phyloP scores from a whole-genome alignment of 257 asterid species.

The Rauvolfia tetraphylla region DNA sequence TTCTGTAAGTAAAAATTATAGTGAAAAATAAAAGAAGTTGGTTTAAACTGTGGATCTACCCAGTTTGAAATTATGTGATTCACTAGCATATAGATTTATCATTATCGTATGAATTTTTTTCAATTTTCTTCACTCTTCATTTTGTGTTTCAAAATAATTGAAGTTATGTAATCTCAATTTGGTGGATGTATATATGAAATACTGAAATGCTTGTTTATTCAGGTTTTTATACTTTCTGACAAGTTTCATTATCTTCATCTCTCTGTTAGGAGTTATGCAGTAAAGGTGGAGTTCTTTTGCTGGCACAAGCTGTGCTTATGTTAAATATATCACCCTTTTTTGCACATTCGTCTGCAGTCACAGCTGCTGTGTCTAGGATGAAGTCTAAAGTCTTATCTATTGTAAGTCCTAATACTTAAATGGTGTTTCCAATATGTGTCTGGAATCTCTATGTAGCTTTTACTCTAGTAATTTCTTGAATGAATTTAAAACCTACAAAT shows the following conservation, averaged over 20 bases:
- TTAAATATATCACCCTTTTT: slow-evolving; percentile 46
- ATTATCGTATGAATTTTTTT: neutral
- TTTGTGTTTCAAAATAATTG: neutral
- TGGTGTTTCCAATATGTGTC: neutral
- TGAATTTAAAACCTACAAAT: slow-evolving; percentile 12
- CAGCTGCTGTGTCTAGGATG: slow-evolving; percentile 71
- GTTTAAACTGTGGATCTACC: neutral
- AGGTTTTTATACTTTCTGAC: slow-evolving; percentile 19
- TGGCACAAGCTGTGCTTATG: slow-evolving; percentile 68
- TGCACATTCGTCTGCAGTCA: slow-evolving; percentile 33
- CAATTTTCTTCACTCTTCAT: neutral
- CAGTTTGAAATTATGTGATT: slow-evolving; percentile 1
- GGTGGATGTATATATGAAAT: neutral
- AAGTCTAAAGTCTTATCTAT: slow-evolving; percentile 83
- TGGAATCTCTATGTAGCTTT: slow-evolving; percentile 10
- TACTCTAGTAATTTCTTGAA: slow-evolving; percentile 11
- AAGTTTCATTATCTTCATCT: slow-evolving; percentile 19
- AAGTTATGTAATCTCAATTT: neutral
- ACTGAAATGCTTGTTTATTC: neutral
- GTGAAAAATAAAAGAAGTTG: neutral
- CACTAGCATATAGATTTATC: neutral
- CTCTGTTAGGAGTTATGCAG: slow-evolving; percentile 71
- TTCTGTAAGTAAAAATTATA: neutral
- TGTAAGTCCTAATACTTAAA: slow-evolving; percentile 49
- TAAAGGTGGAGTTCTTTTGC: slow-evolving; percentile 80